Evolutionary conservation across 2,329 filamentous ascomycete genomes (phyloP), one percentile per base, ranked within the genome.

Genomic region (Colletotrichum filicis): DNA sequence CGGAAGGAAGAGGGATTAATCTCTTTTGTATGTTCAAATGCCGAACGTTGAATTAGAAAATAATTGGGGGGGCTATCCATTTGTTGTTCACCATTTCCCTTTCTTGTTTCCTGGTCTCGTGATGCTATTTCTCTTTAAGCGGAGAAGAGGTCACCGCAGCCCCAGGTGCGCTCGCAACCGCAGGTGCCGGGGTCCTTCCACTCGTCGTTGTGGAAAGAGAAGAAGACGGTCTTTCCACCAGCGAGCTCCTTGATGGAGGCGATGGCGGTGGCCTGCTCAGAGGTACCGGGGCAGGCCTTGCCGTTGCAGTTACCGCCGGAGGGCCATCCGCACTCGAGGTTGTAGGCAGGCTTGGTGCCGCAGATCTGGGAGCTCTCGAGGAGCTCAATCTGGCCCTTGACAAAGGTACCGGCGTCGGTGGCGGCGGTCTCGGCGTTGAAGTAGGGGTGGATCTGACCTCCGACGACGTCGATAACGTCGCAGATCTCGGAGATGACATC

Each of bases 321-420:
- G 76, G 96, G 96, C 95, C 95, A 98, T 79, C 96, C 96, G 70
- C 93, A 94, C 91, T 98, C 96, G 77, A 97, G 88, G 85, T 96
- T 94, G 87, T 94, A 91, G 76, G 92, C 92, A 49, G 90, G 85
- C 87, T 93, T 93, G 81, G 89, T 89, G 53, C 87, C 82, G 90
- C 96, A 98, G 78, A 94, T 85, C 71, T 24, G 77, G 60, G 35
- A 42, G 58, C 83, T 81, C 81, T 91, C 85, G 75, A 97, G 91
- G 76, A 94, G 87, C 59, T 90, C 85, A 76, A 98, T 90, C 88
- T 98, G 92, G 78, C 87, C 80, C 76, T 87, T 85, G 78, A 95
- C 93, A 82, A 98, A 98, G 65, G 86, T 82, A 81, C 96, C 96
- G 68, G 95, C 95, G 63, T 89, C 79, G 4, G 84, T 79, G 74